phyloP scores from a whole-genome alignment of 768 basidiomycete species.

The Auricularia cornea region DNA sequence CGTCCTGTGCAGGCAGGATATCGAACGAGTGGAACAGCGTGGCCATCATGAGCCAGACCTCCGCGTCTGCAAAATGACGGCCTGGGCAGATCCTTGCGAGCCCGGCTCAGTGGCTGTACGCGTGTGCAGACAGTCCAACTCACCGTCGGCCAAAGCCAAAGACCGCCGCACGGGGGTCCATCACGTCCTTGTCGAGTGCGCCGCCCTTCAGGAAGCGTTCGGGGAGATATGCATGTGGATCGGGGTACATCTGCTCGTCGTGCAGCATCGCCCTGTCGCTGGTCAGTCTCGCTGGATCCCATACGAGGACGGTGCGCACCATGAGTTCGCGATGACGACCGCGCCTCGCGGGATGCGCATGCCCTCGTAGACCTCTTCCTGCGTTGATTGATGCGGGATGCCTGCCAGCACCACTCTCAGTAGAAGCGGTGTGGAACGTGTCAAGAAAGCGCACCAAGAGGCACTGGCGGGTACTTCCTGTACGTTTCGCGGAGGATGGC shows the following conservation, averaged over 20 bases:
- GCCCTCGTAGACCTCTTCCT: constrained; percentile 1
- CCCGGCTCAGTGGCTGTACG: no score
- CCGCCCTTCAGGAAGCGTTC: no score
- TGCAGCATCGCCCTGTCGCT: no score
- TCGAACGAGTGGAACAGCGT: constrained; percentile 38
- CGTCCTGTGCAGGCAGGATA: constrained; percentile 34
- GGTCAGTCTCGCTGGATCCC: no score
- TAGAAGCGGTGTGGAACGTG: neutral
- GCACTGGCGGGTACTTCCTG: constrained; percentile 38
- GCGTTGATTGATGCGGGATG: neutral
- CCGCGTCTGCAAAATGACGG: constrained; percentile 41
- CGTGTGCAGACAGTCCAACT: no score
- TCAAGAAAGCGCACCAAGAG: constrained; percentile 15
- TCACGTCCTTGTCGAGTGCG: no score
- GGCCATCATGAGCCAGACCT: constrained; percentile 38
- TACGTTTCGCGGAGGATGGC: constrained; percentile 24
- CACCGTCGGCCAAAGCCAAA: no score
- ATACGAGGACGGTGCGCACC: neutral
- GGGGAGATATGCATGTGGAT: no score
- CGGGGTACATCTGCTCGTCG: no score
- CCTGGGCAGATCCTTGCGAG: constrained; percentile 51
- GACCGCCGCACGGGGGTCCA: no score
- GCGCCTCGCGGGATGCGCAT: neutral
- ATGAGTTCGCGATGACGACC: neutral
- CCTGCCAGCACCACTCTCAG: neutral